Base-by-base conservation (phyloP, 2,329 filamentous ascomycete genomes). In the Nemania sp. region DNA sequence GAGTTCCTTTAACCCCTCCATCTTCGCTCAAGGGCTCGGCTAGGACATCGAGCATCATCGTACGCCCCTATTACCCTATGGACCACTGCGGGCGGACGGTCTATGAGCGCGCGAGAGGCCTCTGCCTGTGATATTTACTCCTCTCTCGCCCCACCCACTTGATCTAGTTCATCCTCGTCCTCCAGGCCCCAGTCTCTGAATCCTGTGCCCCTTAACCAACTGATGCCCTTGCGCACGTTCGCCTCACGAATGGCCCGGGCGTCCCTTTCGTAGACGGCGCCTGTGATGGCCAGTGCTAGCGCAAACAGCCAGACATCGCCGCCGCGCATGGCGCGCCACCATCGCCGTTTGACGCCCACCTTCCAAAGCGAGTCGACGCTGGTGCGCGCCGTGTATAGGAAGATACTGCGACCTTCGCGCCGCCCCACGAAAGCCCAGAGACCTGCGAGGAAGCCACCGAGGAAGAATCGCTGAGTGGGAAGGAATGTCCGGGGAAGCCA, bases 231-330 rank as follows among this genome's bases (percentile, higher is more conserved):
- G 52, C 91, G 81, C 73, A 90, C 84, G 48, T 83, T 80, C 0
- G 78, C 80, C 63, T 91, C 90, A 54, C 84, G 84, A 15, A 96
- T 83, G 1, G 90, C 87, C 54, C 79, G 78, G 0, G 89, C 87
- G 57, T 89, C 84, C 25, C 82, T 79, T 78, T 96, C 91, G 70
- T 94, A 91, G 1, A 95, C 86, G 9, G 85, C 84, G 57, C 92
- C 91, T 17, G 93, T 86, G 17, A 93, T 76, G 68, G 91, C 90
- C 76, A 97, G 80, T 49, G 91, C 90, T 17, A 87, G 75, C 15
- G 94, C 89, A 71, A 98, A 93, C 3, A 98, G 79, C 78, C 89
- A 85, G 5, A 97, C 86, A 75, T 98, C 94, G 0, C 92, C 92
- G 39, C 91, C 90, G 69, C 83, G 86, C 73, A 95, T 83, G 11